A percentile compares a stretch with the other conserved stretches of the same genome.
These are phyloP conservation scores for Capronia americana DNA, from an alignment of 2,329 filamentous ascomycete genomes.

Conservation along the genomic window DNA sequence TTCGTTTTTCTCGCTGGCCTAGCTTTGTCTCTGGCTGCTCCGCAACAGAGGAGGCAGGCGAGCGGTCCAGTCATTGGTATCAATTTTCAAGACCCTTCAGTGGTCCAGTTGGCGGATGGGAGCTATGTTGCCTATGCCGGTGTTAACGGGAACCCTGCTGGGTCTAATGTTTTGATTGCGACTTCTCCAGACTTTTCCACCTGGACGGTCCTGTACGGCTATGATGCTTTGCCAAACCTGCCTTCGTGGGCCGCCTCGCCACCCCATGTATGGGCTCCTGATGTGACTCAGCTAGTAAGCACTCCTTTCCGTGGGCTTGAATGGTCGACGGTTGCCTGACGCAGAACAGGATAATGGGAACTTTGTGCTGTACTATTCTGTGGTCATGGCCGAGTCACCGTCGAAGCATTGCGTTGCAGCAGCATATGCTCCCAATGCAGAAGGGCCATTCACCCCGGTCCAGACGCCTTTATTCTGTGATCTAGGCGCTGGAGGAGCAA, in stretches of 20 bases:
- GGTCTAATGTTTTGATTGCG: slow-evolving; percentile 62
- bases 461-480: slow-evolving; percentile 60
- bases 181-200: slow-evolving; percentile 55
- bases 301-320: not conserved
- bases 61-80: slow-evolving; percentile 37
- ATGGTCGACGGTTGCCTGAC: slow-evolving; percentile 62
- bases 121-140: slow-evolving; percentile 62
- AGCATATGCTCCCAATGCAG: slow-evolving; percentile 56
- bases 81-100: slow-evolving; percentile 63
- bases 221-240: slow-evolving; percentile 60
- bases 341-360: slow-evolving; percentile 45
- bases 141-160: slow-evolving; percentile 41
- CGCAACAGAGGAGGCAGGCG: slow-evolving; percentile 24
- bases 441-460: slow-evolving; percentile 61
- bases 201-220: slow-evolving; percentile 56
- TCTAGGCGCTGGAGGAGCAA: slow-evolving; percentile 61
- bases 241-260: slow-evolving; percentile 56
- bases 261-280: slow-evolving; percentile 65
- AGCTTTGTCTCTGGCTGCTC: slow-evolving; percentile 23
- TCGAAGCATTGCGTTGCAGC: slow-evolving; percentile 64
- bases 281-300: slow-evolving; percentile 58
- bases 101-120: slow-evolving; percentile 55
- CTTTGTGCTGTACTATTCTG: slow-evolving; percentile 62
- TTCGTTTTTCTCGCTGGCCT: slow-evolving; percentile 29
- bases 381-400: slow-evolving; percentile 50